These are phyloP conservation scores for Mycena rosella DNA, from an alignment of 768 basidiomycete genomes.

Conservation along the genomic window DNA sequence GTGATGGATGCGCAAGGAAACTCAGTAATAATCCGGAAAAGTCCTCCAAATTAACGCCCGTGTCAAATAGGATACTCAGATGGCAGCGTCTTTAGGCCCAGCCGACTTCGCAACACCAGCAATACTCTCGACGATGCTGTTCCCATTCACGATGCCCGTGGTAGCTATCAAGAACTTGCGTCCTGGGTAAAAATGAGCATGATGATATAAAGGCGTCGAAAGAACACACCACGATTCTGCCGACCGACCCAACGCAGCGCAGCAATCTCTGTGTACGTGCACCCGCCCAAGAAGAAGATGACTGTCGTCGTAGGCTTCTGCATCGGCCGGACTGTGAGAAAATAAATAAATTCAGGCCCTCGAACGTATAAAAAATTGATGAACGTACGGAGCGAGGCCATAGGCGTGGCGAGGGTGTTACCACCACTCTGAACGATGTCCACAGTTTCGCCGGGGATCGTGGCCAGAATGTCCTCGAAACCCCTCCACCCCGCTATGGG, in stretches of 20 bases:
- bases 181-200: constrained; percentile 59
- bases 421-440: constrained; percentile 73
- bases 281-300: constrained; percentile 97
- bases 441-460: constrained; percentile 88
- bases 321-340: constrained; percentile 56
- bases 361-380: constrained; percentile 14
- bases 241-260: constrained; percentile 93
- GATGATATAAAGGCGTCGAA: not conserved
- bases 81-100: constrained; percentile 58
- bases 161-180: constrained; percentile 92
- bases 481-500: constrained; percentile 97
- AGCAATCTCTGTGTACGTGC: constrained; percentile 97
- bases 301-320: constrained; percentile 85
- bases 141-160: constrained; percentile 90
- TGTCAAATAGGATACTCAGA: constrained; percentile 44
- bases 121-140: constrained; percentile 77
- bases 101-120: constrained; percentile 54
- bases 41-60: too few species aligned
- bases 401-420: constrained; percentile 42
- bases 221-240: constrained; percentile 78
- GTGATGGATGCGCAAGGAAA: too few species aligned
- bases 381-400: constrained; percentile 50
- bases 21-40: too few species aligned
- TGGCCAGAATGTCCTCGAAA: constrained; percentile 89
- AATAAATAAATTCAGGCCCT: constrained; percentile 16